A percentile compares a stretch with the other conserved stretches of the same genome.
These are phyloP conservation scores for Croton setiger DNA, from an alignment of 441 rosid species.

Conservation along the genomic window DNA sequence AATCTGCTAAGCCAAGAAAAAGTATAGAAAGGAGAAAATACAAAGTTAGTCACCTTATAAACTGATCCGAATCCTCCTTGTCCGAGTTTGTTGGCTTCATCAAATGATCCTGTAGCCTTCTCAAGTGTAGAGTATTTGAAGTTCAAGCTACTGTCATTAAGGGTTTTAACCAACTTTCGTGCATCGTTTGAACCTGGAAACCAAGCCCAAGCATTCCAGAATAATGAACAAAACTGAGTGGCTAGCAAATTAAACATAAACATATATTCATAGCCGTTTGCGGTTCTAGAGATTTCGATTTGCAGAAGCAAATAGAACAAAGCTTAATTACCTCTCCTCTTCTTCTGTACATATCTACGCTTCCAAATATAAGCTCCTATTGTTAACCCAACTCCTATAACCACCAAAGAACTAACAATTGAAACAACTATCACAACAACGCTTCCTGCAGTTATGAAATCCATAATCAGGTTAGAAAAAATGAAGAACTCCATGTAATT, in stretches of 20 bases:
- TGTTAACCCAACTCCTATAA: slow-evolving; percentile 39
- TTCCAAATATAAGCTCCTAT: slow-evolving; percentile 47
- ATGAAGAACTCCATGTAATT: neutral
- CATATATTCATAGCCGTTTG: neutral
- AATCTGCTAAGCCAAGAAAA: neutral
- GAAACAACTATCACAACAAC: slow-evolving; percentile 44
- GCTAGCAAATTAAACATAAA: neutral
- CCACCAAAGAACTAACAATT: slow-evolving; percentile 42
- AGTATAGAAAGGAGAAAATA: neutral
- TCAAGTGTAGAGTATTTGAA: slow-evolving; percentile 88
- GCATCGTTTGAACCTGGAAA: slow-evolving; percentile 67
- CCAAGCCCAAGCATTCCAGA: slow-evolving; percentile 7
- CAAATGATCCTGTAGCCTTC: slow-evolving; percentile 80
- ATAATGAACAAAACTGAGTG: neutral
- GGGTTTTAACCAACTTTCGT: slow-evolving; percentile 56
- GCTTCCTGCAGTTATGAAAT: slow-evolving; percentile 34
- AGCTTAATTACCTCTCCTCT: slow-evolving; percentile 44
- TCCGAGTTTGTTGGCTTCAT: slow-evolving; percentile 71
- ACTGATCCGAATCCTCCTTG: slow-evolving; percentile 98
- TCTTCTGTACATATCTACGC: slow-evolving; percentile 48
- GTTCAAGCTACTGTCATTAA: slow-evolving; percentile 77
- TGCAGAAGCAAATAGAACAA: neutral
- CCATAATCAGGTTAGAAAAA: slow-evolving; percentile 17
- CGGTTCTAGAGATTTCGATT: neutral
- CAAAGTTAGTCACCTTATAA: slow-evolving; percentile 53